A percentile compares a stretch with the other conserved stretches of the same genome.
These are phyloP conservation scores for Cichorium intybus DNA, from an alignment of 140 eudicot species.

Conservation along the genomic window DNA sequence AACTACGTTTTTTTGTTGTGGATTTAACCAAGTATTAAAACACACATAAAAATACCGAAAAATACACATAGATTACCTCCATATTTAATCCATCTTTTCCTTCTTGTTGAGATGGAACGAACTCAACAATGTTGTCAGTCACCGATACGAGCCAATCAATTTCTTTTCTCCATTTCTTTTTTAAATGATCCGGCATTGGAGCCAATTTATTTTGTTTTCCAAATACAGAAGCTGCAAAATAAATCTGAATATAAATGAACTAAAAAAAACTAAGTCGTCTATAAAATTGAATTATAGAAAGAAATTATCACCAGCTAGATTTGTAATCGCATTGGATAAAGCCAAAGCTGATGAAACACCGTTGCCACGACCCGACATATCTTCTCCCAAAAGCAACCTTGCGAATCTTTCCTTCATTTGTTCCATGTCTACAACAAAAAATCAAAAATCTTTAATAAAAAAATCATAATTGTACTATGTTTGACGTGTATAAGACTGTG, in stretches of 20 bases:
- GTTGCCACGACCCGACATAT: slow-evolving; percentile 91
- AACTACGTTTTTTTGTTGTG: too few species aligned
- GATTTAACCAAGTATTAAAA: too few species aligned
- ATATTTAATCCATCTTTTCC: slow-evolving; percentile 68
- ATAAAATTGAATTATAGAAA: not conserved
- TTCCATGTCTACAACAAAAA: slow-evolving; percentile 51
- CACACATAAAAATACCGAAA: not conserved
- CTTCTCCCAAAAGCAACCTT: slow-evolving; percentile 83
- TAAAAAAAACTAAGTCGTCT: slow-evolving; percentile 6
- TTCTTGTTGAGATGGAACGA: slow-evolving; percentile 72
- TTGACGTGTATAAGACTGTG: not conserved
- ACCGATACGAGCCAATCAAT: slow-evolving; percentile 82
- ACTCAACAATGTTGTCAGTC: slow-evolving; percentile 82
- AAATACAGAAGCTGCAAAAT: slow-evolving; percentile 79
- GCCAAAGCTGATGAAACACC: slow-evolving; percentile 95
- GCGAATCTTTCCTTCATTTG: slow-evolving; percentile 78
- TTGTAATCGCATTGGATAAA: slow-evolving; percentile 85
- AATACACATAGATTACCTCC: slow-evolving; percentile 56
- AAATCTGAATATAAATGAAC: slow-evolving; percentile 23
- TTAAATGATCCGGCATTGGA: slow-evolving; percentile 65
- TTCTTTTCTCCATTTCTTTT: slow-evolving; percentile 79
- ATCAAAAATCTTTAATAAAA: not conserved
- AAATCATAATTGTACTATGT: not conserved
- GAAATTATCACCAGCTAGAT: slow-evolving; percentile 67
- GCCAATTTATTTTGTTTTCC: slow-evolving; percentile 76